phyloP scores from a whole-genome alignment of 805 yeast species.

The Yarrowia hollandica region DNA sequence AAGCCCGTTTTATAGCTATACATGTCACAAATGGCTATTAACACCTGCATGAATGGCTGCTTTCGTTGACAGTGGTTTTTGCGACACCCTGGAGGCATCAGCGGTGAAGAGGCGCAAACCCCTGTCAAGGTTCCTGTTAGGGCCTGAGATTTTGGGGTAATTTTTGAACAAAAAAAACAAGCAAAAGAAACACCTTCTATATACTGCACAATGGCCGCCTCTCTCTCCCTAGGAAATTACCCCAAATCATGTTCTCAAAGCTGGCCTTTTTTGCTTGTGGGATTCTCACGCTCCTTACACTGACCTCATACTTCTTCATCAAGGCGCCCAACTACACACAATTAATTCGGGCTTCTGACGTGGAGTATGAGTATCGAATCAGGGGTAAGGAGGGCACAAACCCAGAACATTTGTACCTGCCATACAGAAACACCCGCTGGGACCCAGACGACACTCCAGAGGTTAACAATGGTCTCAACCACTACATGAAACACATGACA shows the following conservation, averaged over 20 bases:
- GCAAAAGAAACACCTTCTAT: neutral
- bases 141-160: neutral
- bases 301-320: slow-evolving; percentile 13
- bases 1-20: too few relatives aligned
- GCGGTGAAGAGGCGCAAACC: too few relatives aligned
- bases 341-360: neutral
- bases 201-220: too few relatives aligned
- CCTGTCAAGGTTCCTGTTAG: neutral
- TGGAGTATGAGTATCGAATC: neutral
- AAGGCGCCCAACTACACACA: neutral
- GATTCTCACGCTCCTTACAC: neutral
- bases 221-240: too few relatives aligned
- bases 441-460: slow-evolving; percentile 1
- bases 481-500: neutral
- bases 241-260: neutral
- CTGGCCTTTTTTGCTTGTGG: neutral
- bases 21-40: too few relatives aligned
- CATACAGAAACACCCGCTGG: slow-evolving; percentile 10
- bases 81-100: too few relatives aligned
- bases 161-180: neutral
- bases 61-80: too few relatives aligned
- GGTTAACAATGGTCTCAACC: neutral
- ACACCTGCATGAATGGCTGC: too few relatives aligned
- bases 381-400: neutral
- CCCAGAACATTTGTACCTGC: neutral